Evolutionary conservation across 1,139 yeast species (phyloP), one percentile per base, ranked within the genome.

Genomic region (Candida gigantensis): DNA sequence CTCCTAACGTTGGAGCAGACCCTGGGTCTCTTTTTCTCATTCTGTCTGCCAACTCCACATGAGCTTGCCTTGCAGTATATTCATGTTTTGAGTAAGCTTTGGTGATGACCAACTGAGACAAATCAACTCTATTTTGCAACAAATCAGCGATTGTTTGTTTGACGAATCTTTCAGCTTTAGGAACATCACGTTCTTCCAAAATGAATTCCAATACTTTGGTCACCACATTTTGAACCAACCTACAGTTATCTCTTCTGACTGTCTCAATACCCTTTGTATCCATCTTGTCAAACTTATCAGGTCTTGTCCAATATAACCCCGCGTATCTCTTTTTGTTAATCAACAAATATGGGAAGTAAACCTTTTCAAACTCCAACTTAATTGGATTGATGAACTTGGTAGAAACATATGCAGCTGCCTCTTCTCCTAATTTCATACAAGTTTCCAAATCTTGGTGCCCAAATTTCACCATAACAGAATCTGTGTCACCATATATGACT

Each of bases 201-300:
- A 94, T 88, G 48, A 78, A 77, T 46, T 87, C 89, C 55, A 94
- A 68, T 3, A 92, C 96, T 40, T 89, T 87, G 18, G 96, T 95
- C 60, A 94, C 87, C 19, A 94, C 97, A 52, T 87, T 84, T 49
- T 90, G 96, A 2, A 94, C 98, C 46, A 94, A 68, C 32, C 96
- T 77, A 61, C 99, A 94, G 51, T 95, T 94, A 57, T 94, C 99
- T 69, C 99, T 81, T 60, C 99, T 80, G 30, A 94, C 98, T 0
- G 98, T 92, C 53, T 95, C 99, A 46, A 94, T 85, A 61, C 99
- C 99, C 56, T 94, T 94, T 21, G 97, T 94, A 59, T 94, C 99
- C 92, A 94, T 84, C 62, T 92, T 94, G 59, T 94, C 98, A 54
- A 79, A 87, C 46, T 86, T 88, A 10, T 87, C 79, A 0, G 97